Base-by-base conservation (phyloP, 2,329 filamentous ascomycete species). In the Myrmaecium sp. region DNA sequence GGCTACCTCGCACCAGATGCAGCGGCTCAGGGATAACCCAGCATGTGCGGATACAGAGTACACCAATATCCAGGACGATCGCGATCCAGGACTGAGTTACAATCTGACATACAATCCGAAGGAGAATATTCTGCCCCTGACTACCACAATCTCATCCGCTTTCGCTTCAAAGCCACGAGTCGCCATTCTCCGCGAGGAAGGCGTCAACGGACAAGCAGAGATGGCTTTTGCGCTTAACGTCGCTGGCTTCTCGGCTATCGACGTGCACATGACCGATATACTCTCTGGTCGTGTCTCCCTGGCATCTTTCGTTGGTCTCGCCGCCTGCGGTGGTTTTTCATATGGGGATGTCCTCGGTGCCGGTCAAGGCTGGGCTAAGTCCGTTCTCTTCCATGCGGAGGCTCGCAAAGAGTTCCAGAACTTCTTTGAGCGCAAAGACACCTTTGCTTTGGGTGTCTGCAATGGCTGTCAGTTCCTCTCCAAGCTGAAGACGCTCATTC, bases 381-480 rank as follows among this genome's bases (percentile, higher is more conserved):
- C 79, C 2, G 83, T 95, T 20, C 66, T 95, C 11, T 68, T 91
- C 50, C 82, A 95, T 54, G 67, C 66, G 14, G 58, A 75, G 30
- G 74, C 75, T 21, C 71, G 83, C 21, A 62, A 65, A 30, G 78
- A 86, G 39, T 94, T 95, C 56, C 61, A 76, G 42, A 54, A 60
- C 25, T 95, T 94, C 66, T 95, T 95, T 58, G 66, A 73, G 37
- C 71, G 89, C 16, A 68, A 74, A 4, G 82, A 94, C 47, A 95
- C 89, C 0, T 95, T 98, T 52, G 65, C 82, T 0, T 66, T 98
- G 1, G 89, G 89, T 40, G 82, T 95, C 17, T 95, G 89, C 66
- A 98, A 98, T 49, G 89, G 89, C 26, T 95, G 89, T 48, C 89
- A 98, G 54, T 92, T 95, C 70, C 61, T 95, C 21, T 78, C 77